Conservation (phyloP, 345 rosid species). For the Noccaea bulbosa region DNA sequence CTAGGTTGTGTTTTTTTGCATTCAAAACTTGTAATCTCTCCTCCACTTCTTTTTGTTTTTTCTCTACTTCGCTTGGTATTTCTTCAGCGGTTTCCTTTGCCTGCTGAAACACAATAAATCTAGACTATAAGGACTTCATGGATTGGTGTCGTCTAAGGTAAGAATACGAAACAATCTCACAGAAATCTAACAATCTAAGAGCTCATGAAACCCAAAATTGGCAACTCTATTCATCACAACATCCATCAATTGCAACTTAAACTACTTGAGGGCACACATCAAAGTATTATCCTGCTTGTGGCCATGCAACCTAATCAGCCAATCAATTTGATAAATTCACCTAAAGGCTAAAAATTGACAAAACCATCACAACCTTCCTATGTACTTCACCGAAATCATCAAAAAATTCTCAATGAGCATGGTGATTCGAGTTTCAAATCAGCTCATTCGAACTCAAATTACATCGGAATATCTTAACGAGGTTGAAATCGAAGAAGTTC, state of each 20-base stretch:
- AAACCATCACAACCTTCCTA: slow-evolving; percentile 2
- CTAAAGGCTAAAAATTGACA: slow-evolving; percentile 10
- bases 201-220: not conserved
- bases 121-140: not conserved
- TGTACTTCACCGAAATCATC: not conserved
- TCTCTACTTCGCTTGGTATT: slow-evolving; percentile 50
- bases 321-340: slow-evolving; percentile 11
- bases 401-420: not conserved
- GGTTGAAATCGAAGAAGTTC: not conserved
- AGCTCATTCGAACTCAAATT: not conserved
- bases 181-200: slow-evolving; percentile 2
- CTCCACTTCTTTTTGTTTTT: slow-evolving; percentile 68
- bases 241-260: slow-evolving; percentile 2
- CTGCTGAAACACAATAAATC: slow-evolving; percentile 32
- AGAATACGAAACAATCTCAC: not conserved
- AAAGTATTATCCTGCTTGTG: not conserved
- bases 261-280: slow-evolving; percentile 17
- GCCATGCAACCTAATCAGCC: not conserved
- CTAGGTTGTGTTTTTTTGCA: slow-evolving; percentile 85
- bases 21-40: slow-evolving; percentile 73
- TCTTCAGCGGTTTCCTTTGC: slow-evolving; percentile 44
- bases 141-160: not conserved
- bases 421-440: not conserved
- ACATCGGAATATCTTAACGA: not conserved
- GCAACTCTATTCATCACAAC: not conserved